Percentiles rank a stretch among this genome's conserved stretches.
These are phyloP conservation scores for Coniella vitis DNA, from an alignment of 2,329 filamentous ascomycete genomes.

Conservation along the genomic window DNA sequence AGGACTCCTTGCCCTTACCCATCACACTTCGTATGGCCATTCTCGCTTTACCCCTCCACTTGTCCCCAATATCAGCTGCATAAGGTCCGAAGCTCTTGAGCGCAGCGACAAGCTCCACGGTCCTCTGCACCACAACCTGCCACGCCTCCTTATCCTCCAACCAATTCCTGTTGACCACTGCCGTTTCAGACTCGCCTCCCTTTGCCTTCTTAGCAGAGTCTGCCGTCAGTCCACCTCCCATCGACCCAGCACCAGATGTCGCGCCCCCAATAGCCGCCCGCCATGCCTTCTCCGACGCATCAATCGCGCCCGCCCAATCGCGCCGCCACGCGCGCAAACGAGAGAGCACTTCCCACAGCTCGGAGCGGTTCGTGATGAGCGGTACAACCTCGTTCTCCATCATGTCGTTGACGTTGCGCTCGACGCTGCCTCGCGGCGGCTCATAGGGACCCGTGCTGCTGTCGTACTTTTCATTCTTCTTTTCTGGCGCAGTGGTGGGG, in stretches of 20 bases:
- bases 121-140: constrained; percentile 68
- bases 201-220: constrained; percentile 12
- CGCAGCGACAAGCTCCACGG: constrained; percentile 71
- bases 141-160: constrained; percentile 58
- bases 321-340: constrained; percentile 67
- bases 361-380: constrained; percentile 71
- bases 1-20: constrained; percentile 71
- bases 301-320: constrained; percentile 65
- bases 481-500: constrained; percentile 19
- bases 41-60: constrained; percentile 84
- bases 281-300: constrained; percentile 87
- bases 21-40: constrained; percentile 78
- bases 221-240: constrained; percentile 29
- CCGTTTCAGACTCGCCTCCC: background rate
- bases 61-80: constrained; percentile 61
- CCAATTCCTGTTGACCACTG: constrained; percentile 41
- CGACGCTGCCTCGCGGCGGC: constrained; percentile 50
- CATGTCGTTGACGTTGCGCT: constrained; percentile 60
- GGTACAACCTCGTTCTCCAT: constrained; percentile 71
- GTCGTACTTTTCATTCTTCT: constrained; percentile 28
- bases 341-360: constrained; percentile 70
- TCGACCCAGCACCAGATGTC: constrained; percentile 35
- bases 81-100: constrained; percentile 72
- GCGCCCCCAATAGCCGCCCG: constrained; percentile 57
- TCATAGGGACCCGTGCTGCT: constrained; percentile 26